These are phyloP conservation scores for Wallemia ichthyophaga DNA, from an alignment of 1,284 basidiomycete species.

Conservation along the genomic window DNA sequence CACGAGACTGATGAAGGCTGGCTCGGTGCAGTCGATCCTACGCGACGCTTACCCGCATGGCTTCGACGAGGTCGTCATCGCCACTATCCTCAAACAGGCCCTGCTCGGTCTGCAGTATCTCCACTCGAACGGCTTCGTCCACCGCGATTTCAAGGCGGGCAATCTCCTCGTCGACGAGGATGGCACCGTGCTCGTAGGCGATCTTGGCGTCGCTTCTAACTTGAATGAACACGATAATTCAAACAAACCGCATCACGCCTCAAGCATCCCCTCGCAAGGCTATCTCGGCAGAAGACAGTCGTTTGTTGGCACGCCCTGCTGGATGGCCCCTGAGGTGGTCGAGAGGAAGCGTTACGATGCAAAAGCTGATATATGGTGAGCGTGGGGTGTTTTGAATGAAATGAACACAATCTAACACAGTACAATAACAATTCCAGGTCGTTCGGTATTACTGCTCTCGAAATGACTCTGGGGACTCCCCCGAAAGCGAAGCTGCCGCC, in stretches of 20 bases:
- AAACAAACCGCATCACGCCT: slow-evolving; percentile 7
- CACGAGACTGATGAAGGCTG: slow-evolving; percentile 59
- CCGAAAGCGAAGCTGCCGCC: slow-evolving; percentile 46
- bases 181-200: slow-evolving; percentile 60
- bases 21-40: slow-evolving; percentile 61
- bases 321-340: slow-evolving; percentile 81
- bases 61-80: slow-evolving; percentile 55
- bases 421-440: too few relatives aligned
- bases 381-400: too few relatives aligned
- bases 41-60: slow-evolving; percentile 51
- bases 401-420: too few relatives aligned
- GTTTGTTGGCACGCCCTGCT: slow-evolving; percentile 74
- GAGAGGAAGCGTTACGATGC: slow-evolving; percentile 52
- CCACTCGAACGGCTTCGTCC: slow-evolving; percentile 63
- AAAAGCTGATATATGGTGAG: slow-evolving; percentile 39
- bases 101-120: slow-evolving; percentile 61
- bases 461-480: slow-evolving; percentile 50
- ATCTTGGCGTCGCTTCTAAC: slow-evolving; percentile 59
- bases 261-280: slow-evolving; percentile 1
- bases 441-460: slow-evolving; percentile 63
- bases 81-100: slow-evolving; percentile 51
- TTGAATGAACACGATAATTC: slow-evolving; percentile 31
- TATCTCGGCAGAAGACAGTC: slow-evolving; percentile 33
- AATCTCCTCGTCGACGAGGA: slow-evolving; percentile 63
- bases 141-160: slow-evolving; percentile 64